phyloP scores from a whole-genome alignment of 2,329 filamentous ascomycete species.

The Sporothrix dimorphospora region DNA sequence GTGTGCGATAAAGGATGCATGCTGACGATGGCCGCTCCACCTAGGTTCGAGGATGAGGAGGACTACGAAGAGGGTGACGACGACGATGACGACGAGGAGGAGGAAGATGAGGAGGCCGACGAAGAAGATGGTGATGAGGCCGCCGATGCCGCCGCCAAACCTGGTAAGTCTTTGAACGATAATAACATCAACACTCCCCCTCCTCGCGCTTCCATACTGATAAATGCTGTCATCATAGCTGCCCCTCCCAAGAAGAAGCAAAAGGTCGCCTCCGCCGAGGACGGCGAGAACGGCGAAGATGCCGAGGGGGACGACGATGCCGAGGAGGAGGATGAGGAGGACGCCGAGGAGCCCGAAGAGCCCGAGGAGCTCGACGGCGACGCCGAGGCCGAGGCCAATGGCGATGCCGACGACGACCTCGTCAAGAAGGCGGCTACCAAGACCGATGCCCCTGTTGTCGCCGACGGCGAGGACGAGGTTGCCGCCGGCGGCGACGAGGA shows the following conservation, averaged over 20 bases:
- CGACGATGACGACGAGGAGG: constrained; percentile 38
- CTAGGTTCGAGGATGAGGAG: constrained; percentile 34
- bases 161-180: constrained; percentile 23
- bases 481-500: constrained; percentile 33
- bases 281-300: constrained; percentile 36
- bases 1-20: neutral
- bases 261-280: constrained; percentile 48
- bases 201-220: neutral
- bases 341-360: constrained; percentile 41
- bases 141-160: constrained; percentile 20
- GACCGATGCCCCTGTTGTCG: constrained; percentile 27
- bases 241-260: constrained; percentile 56
- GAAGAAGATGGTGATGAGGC: constrained; percentile 43
- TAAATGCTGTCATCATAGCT: constrained; percentile 3
- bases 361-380: constrained; percentile 39
- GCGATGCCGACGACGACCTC: constrained; percentile 26
- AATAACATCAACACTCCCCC: constrained; percentile 35
- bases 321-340: constrained; percentile 36
- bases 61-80: constrained; percentile 39
- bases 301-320: constrained; percentile 35
- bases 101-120: constrained; percentile 47
- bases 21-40: constrained; percentile 8
- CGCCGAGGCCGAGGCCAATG: constrained; percentile 36
- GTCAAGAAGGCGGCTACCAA: constrained; percentile 31
- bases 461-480: constrained; percentile 27